Conservation (phyloP, 768 basidiomycete species). For the Tubosaeta brunneosetosa region DNA sequence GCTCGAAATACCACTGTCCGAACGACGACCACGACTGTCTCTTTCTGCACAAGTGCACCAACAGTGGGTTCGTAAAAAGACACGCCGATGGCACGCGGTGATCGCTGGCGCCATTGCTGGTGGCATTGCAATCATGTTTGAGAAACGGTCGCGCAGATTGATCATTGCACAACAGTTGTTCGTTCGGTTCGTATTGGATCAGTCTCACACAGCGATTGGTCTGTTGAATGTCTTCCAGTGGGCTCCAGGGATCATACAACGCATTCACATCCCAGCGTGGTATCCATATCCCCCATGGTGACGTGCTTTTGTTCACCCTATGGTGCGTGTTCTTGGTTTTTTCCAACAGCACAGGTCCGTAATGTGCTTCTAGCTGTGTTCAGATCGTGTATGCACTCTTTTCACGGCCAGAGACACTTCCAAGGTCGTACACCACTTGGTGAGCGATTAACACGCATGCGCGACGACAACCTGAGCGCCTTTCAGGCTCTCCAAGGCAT, state of each 20-base stretch:
- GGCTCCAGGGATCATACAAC: conserved; percentile 88
- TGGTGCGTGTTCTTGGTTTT: conserved; percentile 41
- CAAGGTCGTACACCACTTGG: conserved; percentile 74
- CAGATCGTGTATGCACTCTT: conserved; percentile 84
- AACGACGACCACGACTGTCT: conserved; percentile 50
- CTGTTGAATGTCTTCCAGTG: conserved; percentile 40
- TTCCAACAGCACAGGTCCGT: not conserved
- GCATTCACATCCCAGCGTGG: conserved; percentile 63
- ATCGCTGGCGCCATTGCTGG: conserved; percentile 76
- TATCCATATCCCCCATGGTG: conserved; percentile 76
- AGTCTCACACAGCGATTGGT: not conserved
- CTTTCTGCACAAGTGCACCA: conserved; percentile 61
- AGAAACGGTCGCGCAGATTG: conserved; percentile 58
- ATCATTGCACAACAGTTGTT: conserved; percentile 85
- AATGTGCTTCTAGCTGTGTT: conserved; percentile 49
- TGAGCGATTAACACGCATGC: conserved; percentile 26
- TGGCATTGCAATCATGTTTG: conserved; percentile 69
- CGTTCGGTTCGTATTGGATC: conserved; percentile 50
- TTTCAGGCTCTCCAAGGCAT: conserved; percentile 67
- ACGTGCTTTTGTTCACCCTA: conserved; percentile 73
- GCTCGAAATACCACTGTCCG: conserved; percentile 17
- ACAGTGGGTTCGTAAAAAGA: conserved; percentile 59
- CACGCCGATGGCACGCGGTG: conserved; percentile 73
- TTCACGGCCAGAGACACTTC: conserved; percentile 77
- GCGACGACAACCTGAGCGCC: not conserved